These are phyloP conservation scores for Calocera viscosa DNA, from an alignment of 768 basidiomycete genomes.

Conservation along the genomic window DNA sequence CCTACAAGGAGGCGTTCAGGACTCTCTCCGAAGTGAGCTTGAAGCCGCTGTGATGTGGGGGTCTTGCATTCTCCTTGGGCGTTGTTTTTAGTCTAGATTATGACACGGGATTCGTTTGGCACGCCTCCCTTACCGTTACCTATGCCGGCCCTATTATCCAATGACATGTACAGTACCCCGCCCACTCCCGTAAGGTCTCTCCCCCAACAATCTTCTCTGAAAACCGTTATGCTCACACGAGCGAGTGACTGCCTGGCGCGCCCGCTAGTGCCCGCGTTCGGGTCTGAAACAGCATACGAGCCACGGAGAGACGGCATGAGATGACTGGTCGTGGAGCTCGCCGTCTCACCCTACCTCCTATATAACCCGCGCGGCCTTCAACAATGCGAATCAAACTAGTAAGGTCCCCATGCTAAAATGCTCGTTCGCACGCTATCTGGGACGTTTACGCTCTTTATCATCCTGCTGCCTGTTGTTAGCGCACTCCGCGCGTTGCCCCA, in stretches of 20 bases:
- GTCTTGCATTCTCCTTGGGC: background rate
- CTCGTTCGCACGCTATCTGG: background rate
- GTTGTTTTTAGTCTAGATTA: constrained; percentile 2
- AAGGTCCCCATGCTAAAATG: background rate
- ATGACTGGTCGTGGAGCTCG: too few relatives aligned
- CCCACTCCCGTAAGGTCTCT: background rate
- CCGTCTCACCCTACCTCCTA: too few relatives aligned
- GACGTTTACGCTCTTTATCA: background rate
- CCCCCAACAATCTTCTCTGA: too few relatives aligned
- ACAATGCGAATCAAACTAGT: too few relatives aligned
- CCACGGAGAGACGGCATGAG: too few relatives aligned
- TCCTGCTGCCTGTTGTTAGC: background rate
- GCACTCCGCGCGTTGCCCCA: background rate
- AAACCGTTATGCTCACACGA: too few relatives aligned
- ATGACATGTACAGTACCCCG: background rate
- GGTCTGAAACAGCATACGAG: too few relatives aligned
- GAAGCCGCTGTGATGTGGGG: constrained; percentile 28
- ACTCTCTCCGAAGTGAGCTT: constrained; percentile 71
- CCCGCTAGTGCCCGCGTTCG: too few relatives aligned
- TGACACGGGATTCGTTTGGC: background rate
- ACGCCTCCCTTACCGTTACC: background rate
- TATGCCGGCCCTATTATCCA: background rate
- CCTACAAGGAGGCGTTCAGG: constrained; percentile 90
- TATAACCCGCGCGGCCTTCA: too few relatives aligned
- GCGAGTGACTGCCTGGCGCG: too few relatives aligned